Conservation (phyloP, 2,329 filamentous ascomycete species). For the Claviceps lovelessii region DNA sequence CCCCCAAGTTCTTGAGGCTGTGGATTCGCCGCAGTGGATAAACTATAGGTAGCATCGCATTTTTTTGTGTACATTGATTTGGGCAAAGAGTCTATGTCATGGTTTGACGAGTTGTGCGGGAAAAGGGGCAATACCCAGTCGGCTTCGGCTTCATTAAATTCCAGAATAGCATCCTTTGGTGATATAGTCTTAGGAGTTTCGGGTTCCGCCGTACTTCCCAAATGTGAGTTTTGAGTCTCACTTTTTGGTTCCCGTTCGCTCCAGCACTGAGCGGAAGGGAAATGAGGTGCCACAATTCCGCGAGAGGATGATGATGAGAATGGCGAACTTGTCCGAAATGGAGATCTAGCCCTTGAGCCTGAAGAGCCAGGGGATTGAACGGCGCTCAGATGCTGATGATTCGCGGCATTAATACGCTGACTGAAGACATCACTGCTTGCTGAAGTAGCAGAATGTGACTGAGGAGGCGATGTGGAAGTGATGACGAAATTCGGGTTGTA, state of each 20-base stretch:
- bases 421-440: conserved; percentile 47
- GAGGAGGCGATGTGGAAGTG: conserved; percentile 39
- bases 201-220: conserved; percentile 26
- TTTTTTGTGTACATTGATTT: conserved; percentile 17
- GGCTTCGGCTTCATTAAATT: conserved; percentile 65
- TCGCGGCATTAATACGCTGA: conserved; percentile 65
- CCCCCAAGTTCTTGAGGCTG: conserved; percentile 5
- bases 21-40: conserved; percentile 1
- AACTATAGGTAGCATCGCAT: conserved; percentile 9
- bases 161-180: conserved; percentile 78
- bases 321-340: conserved; percentile 61
- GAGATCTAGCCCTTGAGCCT: conserved; percentile 54
- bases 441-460: conserved; percentile 33
- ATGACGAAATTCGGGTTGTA: conserved; percentile 58
- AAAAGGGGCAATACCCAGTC: conserved; percentile 62
- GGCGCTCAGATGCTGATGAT: conserved; percentile 55
- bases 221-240: conserved; percentile 23
- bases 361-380: conserved; percentile 34
- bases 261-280: conserved; percentile 43
- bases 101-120: conserved; percentile 40
- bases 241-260: conserved; percentile 42
- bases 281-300: conserved; percentile 9
- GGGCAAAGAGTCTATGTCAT: conserved; percentile 25
- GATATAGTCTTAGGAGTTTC: conserved; percentile 73
- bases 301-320: conserved; percentile 31